Percentiles rank a stretch among this genome's conserved stretches.
Evolutionary conservation across 305 asterid species (phyloP).

Genomic region (Fraxinus albicans): DNA sequence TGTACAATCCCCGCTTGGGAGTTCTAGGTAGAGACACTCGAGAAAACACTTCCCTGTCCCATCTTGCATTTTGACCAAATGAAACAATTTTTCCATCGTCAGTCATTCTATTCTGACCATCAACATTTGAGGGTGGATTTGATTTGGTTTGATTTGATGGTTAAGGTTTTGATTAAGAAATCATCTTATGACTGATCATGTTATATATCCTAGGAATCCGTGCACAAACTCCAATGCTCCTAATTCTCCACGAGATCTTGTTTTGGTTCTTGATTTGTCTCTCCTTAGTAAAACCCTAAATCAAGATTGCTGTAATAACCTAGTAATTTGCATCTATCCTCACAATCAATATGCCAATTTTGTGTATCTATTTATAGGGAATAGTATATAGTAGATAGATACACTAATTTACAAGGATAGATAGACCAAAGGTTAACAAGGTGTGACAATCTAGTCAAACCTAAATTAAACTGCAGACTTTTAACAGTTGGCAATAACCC

Average conservation of each 20-base stretch:
- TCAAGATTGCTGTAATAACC: conserved; percentile 32
- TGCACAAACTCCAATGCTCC: conserved; percentile 11
- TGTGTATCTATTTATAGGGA: background rate
- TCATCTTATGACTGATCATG: conserved; percentile 18
- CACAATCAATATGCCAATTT: background rate
- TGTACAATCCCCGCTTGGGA: background rate
- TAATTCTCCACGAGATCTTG: background rate
- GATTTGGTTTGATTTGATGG: conserved; percentile 57
- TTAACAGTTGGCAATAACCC: conserved; percentile 56
- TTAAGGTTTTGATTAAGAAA: conserved; percentile 51
- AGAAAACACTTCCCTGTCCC: conserved; percentile 41
- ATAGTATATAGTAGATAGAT: background rate
- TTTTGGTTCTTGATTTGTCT: conserved; percentile 5
- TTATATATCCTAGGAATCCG: conserved; percentile 24
- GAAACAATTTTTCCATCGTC: conserved; percentile 29
- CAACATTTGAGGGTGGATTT: conserved; percentile 32
- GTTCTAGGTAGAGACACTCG: background rate
- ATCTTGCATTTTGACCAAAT: conserved; percentile 34
- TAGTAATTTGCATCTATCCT: conserved; percentile 12
- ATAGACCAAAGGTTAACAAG: conserved; percentile 49
- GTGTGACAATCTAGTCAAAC: conserved; percentile 30
- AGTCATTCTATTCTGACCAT: conserved; percentile 29
- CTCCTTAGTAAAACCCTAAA: conserved; percentile 34
- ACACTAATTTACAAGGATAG: conserved; percentile 13
- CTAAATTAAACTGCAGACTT: conserved; percentile 20